Evolutionary conservation across 2,329 filamentous ascomycete species (phyloP).

Genomic region (Dendrostoma leiphaemia): DNA sequence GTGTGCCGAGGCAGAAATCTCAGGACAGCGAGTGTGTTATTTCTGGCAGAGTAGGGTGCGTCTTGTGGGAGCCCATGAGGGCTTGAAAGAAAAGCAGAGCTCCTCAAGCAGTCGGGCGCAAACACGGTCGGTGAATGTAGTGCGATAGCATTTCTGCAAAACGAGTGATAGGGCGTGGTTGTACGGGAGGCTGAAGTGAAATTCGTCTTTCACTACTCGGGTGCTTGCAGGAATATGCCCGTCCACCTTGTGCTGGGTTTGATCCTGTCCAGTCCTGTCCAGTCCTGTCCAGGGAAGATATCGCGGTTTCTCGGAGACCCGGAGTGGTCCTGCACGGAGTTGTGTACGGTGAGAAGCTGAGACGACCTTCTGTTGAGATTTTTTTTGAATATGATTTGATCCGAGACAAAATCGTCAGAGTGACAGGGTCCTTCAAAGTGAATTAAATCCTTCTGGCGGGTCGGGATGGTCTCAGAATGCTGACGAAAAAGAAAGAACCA

Average conservation of each 20-base stretch:
- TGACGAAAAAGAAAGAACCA: background rate
- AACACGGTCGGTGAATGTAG: background rate
- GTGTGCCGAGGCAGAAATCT: background rate
- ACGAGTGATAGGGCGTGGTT: background rate
- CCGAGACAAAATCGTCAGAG: background rate
- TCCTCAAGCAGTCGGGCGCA: background rate
- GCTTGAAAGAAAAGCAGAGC: background rate
- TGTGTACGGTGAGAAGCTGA: no score
- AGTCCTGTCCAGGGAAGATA: no score
- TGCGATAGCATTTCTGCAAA: conserved; percentile 5
- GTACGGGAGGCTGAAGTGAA: background rate
- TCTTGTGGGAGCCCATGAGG: background rate
- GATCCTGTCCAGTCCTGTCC: background rate
- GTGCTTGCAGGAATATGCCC: conserved; percentile 2
- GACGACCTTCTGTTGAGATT: no score
- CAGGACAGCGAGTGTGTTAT: background rate
- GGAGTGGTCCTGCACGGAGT: no score
- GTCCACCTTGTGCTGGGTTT: background rate
- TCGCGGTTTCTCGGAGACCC: no score
- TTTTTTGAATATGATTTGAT: no score
- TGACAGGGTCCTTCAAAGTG: background rate
- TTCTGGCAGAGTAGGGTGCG: background rate
- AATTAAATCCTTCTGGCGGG: background rate
- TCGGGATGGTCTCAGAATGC: background rate
- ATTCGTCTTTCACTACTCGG: background rate